These are phyloP conservation scores for Zancudomyces culisetae DNA, from an alignment of 371 early-diverging fungal species.

Conservation along the genomic window DNA sequence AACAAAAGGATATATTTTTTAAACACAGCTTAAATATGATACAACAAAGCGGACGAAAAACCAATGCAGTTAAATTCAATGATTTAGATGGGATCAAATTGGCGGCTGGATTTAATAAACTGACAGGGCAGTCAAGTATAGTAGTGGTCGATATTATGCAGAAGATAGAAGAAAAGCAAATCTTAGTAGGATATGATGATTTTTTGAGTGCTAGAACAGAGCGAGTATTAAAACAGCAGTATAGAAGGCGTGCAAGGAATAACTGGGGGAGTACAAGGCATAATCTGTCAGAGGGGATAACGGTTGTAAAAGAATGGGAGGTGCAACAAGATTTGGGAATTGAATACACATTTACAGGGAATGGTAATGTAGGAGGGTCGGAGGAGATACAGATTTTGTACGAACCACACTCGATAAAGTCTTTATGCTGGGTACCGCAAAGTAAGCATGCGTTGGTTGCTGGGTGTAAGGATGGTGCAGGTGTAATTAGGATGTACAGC, in stretches of 20 bases:
- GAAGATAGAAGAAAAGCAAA: conserved; percentile 9
- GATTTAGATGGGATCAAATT: conserved; percentile 8
- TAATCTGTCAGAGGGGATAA: conserved; percentile 9
- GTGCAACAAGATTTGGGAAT: conserved; percentile 3
- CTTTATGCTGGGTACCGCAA: conserved; percentile 16
- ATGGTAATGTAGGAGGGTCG: conserved; percentile 8
- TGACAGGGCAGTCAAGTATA: conserved; percentile 15
- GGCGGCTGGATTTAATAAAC: conserved; percentile 18
- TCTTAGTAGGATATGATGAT: conserved; percentile 11
- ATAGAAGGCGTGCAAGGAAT: too few species aligned
- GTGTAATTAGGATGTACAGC: conserved; percentile 14
- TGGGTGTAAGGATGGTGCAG: conserved; percentile 8
- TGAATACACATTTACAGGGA: conserved; percentile 1
- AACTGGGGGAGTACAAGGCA: conserved; percentile 4
- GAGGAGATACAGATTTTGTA: conserved; percentile 1
- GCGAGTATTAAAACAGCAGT: too few species aligned
- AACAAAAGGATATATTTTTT: neutral
- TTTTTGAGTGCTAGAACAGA: too few species aligned
- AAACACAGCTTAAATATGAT: conserved; percentile 6
- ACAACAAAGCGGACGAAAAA: conserved; percentile 6
- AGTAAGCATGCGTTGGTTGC: conserved; percentile 11
- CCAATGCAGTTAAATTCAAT: conserved; percentile 13
- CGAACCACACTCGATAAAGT: conserved; percentile 6
- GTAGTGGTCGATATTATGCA: conserved; percentile 10
- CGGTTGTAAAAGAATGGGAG: conserved; percentile 3